Evolutionary conservation across 495 filamentous ascomycete genomes (phyloP).

Genomic region (Xylaria flabelliformis): DNA sequence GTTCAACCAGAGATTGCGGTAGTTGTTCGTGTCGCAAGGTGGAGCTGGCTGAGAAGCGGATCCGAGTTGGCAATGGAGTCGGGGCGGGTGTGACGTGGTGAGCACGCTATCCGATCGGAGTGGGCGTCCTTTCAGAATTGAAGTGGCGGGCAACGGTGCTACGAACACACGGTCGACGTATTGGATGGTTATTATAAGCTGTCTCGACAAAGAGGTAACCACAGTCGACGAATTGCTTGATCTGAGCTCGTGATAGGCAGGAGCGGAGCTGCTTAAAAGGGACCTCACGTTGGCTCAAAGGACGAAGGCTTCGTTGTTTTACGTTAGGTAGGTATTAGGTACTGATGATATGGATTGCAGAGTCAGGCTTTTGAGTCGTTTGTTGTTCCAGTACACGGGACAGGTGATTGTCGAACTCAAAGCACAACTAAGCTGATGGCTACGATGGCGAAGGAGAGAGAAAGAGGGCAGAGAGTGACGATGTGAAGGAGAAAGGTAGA

Average conservation of each 20-base stretch:
- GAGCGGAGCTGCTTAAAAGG: conserved; percentile 39
- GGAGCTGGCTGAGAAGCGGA: conserved; percentile 34
- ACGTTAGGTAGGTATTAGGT: conserved; percentile 40
- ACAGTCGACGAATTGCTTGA: conserved; percentile 28
- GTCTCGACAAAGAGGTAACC: conserved; percentile 33
- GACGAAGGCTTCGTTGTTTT: conserved; percentile 32
- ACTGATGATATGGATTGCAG: conserved; percentile 34
- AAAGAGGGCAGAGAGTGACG: conserved; percentile 43
- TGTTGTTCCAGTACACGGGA: conserved; percentile 29
- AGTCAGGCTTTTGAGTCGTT: conserved; percentile 34
- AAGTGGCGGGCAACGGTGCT: conserved; percentile 33
- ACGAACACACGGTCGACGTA: conserved; percentile 32
- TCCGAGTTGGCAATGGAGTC: conserved; percentile 32
- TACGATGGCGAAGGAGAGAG: conserved; percentile 30
- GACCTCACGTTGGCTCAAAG: conserved; percentile 40
- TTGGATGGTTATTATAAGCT: conserved; percentile 39
- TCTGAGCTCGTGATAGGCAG: conserved; percentile 30
- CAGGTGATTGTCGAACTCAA: conserved; percentile 30
- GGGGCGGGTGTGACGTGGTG: conserved; percentile 47
- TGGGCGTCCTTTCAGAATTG: conserved; percentile 39
- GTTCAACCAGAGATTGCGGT: conserved; percentile 29
- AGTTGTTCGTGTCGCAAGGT: conserved; percentile 33
- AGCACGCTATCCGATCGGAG: conserved; percentile 55
- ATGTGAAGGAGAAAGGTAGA: conserved; percentile 38
- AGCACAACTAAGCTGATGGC: conserved; percentile 36